phyloP scores from a whole-genome alignment of 306 rosid species.

The Pyrus communis region DNA sequence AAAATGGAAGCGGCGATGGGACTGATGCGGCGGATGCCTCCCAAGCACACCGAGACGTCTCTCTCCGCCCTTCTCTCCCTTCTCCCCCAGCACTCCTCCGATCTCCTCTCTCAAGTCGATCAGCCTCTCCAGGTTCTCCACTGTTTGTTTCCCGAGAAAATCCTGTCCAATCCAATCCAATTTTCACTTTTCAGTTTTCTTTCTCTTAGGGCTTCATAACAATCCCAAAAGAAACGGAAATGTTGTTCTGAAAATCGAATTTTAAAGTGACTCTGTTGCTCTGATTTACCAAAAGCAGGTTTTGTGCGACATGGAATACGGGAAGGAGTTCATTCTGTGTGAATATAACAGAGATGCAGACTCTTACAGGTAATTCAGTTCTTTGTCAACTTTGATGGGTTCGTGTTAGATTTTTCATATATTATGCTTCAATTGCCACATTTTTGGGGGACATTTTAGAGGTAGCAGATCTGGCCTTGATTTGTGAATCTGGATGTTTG shows the following conservation, averaged over 20 bases:
- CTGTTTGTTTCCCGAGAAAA: not conserved
- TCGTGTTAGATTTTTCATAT: not conserved
- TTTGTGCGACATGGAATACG: constrained; percentile 52
- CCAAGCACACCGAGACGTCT: constrained; percentile 81
- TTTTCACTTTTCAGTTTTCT: not conserved
- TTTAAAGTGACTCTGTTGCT: not conserved
- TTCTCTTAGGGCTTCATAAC: not conserved
- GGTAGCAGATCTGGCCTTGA: not conserved
- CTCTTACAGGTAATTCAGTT: constrained; percentile 61
- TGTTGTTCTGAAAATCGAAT: not conserved
- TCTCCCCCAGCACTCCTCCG: constrained; percentile 81
- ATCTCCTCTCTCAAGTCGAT: constrained; percentile 95
- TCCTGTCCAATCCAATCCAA: too few species aligned
- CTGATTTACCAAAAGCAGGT: constrained; percentile 32
- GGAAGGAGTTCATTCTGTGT: constrained; percentile 85
- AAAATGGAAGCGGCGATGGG: constrained; percentile 96
- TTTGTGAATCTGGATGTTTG: not conserved
- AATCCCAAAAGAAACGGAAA: not conserved
- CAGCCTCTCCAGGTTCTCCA: constrained; percentile 86
- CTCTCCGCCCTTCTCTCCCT: constrained; percentile 92
- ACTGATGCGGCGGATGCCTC: constrained; percentile 87
- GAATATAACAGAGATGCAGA: constrained; percentile 97
- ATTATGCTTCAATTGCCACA: not conserved
- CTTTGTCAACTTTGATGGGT: not conserved
- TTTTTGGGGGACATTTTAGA: not conserved